phyloP scores from a whole-genome alignment of 2,329 filamentous ascomycete species.

The Ceratocystis colombiana region DNA sequence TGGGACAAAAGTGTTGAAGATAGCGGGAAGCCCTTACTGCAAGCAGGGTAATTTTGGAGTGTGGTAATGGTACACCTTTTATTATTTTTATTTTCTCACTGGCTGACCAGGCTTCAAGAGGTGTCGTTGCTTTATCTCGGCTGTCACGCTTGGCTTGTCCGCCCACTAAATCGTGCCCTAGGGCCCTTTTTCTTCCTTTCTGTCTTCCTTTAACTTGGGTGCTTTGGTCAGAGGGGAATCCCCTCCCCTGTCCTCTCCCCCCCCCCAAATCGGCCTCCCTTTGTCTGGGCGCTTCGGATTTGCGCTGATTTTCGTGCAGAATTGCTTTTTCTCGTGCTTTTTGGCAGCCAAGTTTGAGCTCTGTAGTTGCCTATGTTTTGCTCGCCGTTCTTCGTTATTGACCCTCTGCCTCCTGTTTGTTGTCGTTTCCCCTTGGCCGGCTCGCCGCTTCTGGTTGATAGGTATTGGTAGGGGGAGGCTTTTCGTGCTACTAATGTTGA shows the following conservation, averaged over 20 bases:
- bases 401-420: background rate
- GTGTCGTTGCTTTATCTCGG: slow-evolving; percentile 17
- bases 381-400: background rate
- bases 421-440: background rate
- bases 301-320: background rate
- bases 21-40: background rate
- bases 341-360: background rate
- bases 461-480: background rate
- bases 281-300: background rate
- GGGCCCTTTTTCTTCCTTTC: slow-evolving; percentile 11
- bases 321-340: background rate
- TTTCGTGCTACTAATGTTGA: background rate
- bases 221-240: slow-evolving; percentile 5
- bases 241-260: background rate
- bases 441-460: background rate
- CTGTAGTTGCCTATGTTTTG: background rate
- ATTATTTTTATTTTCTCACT: background rate
- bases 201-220: slow-evolving; percentile 8
- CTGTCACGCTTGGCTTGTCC: slow-evolving; percentile 13
- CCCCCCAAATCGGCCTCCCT: background rate
- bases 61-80: too few relatives aligned
- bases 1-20: background rate
- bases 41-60: background rate
- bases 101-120: slow-evolving; percentile 2
- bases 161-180: slow-evolving; percentile 10